Base-by-base conservation (phyloP, 805 yeast genomes). In the Lachancea mirantina region DNA sequence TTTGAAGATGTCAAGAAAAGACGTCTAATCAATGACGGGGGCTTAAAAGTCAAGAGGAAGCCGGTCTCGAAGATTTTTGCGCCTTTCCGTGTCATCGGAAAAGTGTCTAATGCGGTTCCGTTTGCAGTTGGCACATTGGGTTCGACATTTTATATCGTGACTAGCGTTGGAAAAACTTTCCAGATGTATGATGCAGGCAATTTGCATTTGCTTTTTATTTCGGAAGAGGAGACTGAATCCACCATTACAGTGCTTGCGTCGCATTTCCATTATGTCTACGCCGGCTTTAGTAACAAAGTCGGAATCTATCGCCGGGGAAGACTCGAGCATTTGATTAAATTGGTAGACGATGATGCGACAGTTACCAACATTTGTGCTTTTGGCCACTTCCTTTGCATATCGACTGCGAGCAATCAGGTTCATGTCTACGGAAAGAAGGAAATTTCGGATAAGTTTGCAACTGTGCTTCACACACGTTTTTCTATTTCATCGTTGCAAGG, bases 171-270 rank as follows among this genome's bases (percentile, higher is more conserved):
- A 3, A 69, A 76, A 33, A 70, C 89, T 1, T 84, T 92, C 63
- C 97, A 89, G 57, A 84, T 92, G 18, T 92, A 83, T 51, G 98
- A 92, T 62, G 95, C 83, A 48, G 76, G 89, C 19, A 84, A 83
- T 5, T 64, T 89, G 41, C 92, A 84, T 45, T 64, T 89, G 41
- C 62, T 89, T 14, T 89, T 92, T 59, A 94, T 89, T 8, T 84
- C 95, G 1, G 83, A 76, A 43, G 72, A 70, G 14, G 89, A 83
- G 54, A 80, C 95, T 0, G 70, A 78, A 0, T 52, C 74, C 6
- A 71, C 74, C 36, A 87, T 89, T 43, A 74, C 79, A 16, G 72
- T 79, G 14, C 62, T 89, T 28, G 68, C 79, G 14, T 78, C 96
- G 2, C 94, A 84, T 57, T 76, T 75, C 65, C 96, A 89, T 50